Percentiles rank a stretch among this genome's conserved stretches.
These are phyloP conservation scores for Globisporangium canariense DNA, from an alignment of 352 stramenopile species.

Conservation along the genomic window DNA sequence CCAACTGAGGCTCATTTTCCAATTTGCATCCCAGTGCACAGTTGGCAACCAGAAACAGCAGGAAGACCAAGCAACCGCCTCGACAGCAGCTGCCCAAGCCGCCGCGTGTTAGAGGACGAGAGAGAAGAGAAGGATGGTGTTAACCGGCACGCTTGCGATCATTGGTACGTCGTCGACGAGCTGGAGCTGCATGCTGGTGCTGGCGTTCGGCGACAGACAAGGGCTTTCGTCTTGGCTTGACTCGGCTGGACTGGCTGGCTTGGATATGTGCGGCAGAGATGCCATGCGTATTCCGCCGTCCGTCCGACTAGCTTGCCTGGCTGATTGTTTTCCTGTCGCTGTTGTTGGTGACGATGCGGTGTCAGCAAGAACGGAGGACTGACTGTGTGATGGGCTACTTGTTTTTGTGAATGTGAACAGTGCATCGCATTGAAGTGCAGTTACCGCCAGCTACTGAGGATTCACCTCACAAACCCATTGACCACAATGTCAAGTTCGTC, in stretches of 20 bases:
- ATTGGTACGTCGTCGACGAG: slow-evolving; percentile 26
- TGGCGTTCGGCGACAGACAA: too few species aligned
- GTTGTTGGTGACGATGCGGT: background rate
- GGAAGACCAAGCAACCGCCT: background rate
- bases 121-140: slow-evolving; percentile 32
- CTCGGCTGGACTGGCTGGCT: too few species aligned
- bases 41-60: background rate
- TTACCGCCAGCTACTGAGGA: slow-evolving; percentile 1
- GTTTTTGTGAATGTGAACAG: slow-evolving; percentile 10
- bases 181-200: too few species aligned
- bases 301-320: too few species aligned
- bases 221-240: too few species aligned
- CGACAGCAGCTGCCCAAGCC: background rate
- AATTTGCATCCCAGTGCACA: slow-evolving; percentile 26
- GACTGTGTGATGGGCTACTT: background rate
- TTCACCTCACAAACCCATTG: slow-evolving; percentile 5
- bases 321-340: too few species aligned
- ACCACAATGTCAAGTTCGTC: slow-evolving; percentile 17
- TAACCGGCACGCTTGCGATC: slow-evolving; percentile 45
- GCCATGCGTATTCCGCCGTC: too few species aligned
- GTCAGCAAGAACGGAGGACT: background rate
- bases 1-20: slow-evolving; percentile 27
- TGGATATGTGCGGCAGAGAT: too few species aligned
- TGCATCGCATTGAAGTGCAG: slow-evolving; percentile 21
- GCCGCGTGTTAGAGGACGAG: background rate